Base-by-base conservation (phyloP, 2,329 filamentous ascomycete genomes). In the Xylariaceae sp. region DNA sequence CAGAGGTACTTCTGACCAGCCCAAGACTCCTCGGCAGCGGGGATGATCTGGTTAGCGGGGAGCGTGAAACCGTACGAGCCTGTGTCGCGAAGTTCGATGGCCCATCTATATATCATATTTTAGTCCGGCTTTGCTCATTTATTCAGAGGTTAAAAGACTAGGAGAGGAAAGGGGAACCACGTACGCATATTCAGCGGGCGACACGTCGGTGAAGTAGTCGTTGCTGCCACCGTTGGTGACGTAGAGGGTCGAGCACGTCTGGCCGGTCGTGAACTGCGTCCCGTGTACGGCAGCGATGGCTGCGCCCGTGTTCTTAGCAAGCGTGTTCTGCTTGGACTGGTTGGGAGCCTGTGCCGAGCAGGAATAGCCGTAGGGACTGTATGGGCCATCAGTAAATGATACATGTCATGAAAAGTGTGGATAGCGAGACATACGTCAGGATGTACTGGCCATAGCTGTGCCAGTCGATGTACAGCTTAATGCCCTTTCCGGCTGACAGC, bases 161-260 rank as follows among this genome's bases (percentile, higher is more conserved):
- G 13, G 19, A 9, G n/a, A 17, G 13, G 4, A 21, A 3, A 7
- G 13, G n/a, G n/a, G 16, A 6, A 29, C 19, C 12, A 54, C 54
- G 52, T 41, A 60, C 47, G 53, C 52, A 14, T 51, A 51, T 15
- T 56, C 50, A 6, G 54, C 51, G 18, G 38, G 35, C 7, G 52
- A 47, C 9, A 56, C 43, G 27, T 57, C 57, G 2, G 55, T 58
- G 24, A 60, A 47, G 30, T 59, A 60, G 31, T 60, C 56, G 33
- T 52, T 56, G 33, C 53, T 56, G 12, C 51, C 50, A 1, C 55
- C 55, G 9, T 38, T 34, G 15, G 52, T 43, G 11, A 42, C 51
- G 34, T 68, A 68, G 2, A 68, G 39, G 0, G 62, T 64, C 5
- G 55, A 43, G 37, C 65, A 67, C 8, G 56, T 64, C 4, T 55